Percentiles rank a stretch among this genome's conserved stretches.
phyloP scores from a whole-genome alignment of 2,329 filamentous ascomycete genomes.

The Pseudogymnoascus sp. region DNA sequence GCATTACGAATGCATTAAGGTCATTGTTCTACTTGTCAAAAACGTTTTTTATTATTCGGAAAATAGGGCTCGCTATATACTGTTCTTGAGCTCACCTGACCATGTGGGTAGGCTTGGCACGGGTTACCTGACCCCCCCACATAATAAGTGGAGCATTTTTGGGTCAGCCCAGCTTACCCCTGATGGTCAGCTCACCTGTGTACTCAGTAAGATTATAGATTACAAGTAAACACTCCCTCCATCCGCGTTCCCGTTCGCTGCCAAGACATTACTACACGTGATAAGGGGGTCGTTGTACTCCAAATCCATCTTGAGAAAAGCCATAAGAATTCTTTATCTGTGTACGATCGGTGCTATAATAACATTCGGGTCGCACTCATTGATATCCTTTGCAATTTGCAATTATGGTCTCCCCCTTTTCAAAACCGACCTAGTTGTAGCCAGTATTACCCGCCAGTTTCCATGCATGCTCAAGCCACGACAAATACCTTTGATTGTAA shows the following conservation, averaged over 20 bases:
- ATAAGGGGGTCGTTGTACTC: background rate
- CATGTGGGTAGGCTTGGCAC: no score
- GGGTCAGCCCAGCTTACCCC: background rate
- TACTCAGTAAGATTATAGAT: background rate
- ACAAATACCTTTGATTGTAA: background rate
- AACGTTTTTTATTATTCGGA: background rate
- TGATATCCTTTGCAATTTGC: background rate
- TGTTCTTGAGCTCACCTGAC: background rate
- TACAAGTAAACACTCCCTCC: background rate
- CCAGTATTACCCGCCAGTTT: background rate
- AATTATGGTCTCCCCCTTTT: background rate
- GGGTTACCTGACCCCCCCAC: no score
- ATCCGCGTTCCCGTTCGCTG: background rate
- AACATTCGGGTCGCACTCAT: background rate
- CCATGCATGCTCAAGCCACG: background rate
- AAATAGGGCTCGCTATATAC: background rate
- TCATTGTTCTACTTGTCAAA: background rate
- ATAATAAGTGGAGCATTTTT: no score
- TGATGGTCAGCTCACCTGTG: constrained; percentile 1
- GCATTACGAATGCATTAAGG: background rate
- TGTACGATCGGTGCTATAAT: background rate
- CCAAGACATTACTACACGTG: background rate
- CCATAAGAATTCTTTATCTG: background rate
- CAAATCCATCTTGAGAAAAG: background rate
- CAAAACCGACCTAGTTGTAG: background rate